Conservation (phyloP, 2,329 filamentous ascomycete species). For the Penicillium sp. region DNA sequence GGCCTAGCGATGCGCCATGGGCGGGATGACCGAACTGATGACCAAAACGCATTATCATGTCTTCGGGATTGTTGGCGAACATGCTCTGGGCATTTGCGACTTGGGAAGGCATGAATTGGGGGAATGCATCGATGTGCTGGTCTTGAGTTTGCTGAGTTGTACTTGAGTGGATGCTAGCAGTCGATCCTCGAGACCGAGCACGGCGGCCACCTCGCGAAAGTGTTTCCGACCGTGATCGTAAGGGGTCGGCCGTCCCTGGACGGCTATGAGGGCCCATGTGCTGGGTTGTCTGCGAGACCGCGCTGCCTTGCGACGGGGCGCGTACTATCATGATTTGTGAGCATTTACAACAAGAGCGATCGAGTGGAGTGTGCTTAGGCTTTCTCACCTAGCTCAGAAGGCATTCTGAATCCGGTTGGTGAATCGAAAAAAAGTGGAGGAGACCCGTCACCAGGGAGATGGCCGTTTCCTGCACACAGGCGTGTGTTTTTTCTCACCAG, state of each 20-base stretch:
- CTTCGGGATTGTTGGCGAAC: slow-evolving; percentile 43
- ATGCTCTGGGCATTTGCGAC: slow-evolving; percentile 33
- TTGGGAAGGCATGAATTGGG: slow-evolving; percentile 41
- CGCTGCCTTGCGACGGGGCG: slow-evolving; percentile 40
- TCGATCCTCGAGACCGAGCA: slow-evolving; percentile 48
- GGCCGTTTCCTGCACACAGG: slow-evolving; percentile 16
- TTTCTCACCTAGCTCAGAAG: slow-evolving; percentile 23
- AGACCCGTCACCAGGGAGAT: slow-evolving; percentile 28
- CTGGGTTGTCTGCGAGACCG: slow-evolving; percentile 37
- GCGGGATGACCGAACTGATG: slow-evolving; percentile 43
- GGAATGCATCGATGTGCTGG: slow-evolving; percentile 42
- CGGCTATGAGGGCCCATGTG: slow-evolving; percentile 41
- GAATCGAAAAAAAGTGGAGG: slow-evolving; percentile 21
- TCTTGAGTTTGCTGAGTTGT: slow-evolving; percentile 46
- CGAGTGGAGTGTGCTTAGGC: slow-evolving; percentile 11
- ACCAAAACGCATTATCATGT: slow-evolving; percentile 47
- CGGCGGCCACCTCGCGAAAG: slow-evolving; percentile 42
- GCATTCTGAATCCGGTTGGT: slow-evolving; percentile 18
- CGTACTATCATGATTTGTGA: slow-evolving; percentile 26
- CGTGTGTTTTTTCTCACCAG: slow-evolving; percentile 3
- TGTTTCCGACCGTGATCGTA: slow-evolving; percentile 43
- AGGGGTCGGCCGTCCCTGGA: slow-evolving; percentile 42
- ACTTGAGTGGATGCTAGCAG: slow-evolving; percentile 50
- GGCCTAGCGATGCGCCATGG: slow-evolving; percentile 36
- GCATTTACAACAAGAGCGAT: slow-evolving; percentile 3